phyloP scores from a whole-genome alignment of 441 rosid species.

The Erysimum pusillum region DNA sequence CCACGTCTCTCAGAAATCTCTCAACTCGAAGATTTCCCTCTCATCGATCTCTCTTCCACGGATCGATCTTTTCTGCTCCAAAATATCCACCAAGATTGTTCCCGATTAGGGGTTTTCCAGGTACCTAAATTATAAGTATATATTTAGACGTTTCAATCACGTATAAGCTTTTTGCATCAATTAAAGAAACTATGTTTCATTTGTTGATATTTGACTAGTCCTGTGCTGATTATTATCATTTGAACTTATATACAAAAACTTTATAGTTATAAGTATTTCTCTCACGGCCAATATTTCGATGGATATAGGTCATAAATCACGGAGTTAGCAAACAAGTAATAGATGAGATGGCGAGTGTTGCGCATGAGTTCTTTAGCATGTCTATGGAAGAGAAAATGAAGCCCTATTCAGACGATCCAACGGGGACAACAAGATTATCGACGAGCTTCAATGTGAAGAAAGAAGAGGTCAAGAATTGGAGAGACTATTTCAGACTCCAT shows the following conservation, averaged over 20 bases:
- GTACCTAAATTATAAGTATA: conserved; percentile 35
- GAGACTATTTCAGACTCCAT: conserved; percentile 76
- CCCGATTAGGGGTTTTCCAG: conserved; percentile 65
- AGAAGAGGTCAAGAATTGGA: conserved; percentile 75
- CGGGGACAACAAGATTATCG: conserved; percentile 68
- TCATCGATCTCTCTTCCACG: conserved; percentile 58
- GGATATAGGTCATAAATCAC: conserved; percentile 62
- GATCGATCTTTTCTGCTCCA: conserved; percentile 52
- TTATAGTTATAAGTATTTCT: not conserved
- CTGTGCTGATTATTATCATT: not conserved
- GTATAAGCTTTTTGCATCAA: conserved; percentile 1
- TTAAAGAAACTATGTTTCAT: not conserved
- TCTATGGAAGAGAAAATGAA: conserved; percentile 75
- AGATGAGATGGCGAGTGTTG: conserved; percentile 54
- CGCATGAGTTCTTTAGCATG: conserved; percentile 57
- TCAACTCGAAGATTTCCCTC: conserved; percentile 60
- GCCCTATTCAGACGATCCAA: conserved; percentile 70
- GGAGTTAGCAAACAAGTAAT: conserved; percentile 50
- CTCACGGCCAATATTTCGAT: not conserved
- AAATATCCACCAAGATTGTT: conserved; percentile 58
- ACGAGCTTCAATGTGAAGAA: conserved; percentile 74
- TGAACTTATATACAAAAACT: not conserved
- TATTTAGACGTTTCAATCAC: not conserved
- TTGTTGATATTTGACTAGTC: conserved; percentile 1
- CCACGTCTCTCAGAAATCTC: conserved; percentile 68